Evolutionary conservation across 2,329 filamentous ascomycete genomes (phyloP).

Genomic region (Dendrostoma leiphaemia): DNA sequence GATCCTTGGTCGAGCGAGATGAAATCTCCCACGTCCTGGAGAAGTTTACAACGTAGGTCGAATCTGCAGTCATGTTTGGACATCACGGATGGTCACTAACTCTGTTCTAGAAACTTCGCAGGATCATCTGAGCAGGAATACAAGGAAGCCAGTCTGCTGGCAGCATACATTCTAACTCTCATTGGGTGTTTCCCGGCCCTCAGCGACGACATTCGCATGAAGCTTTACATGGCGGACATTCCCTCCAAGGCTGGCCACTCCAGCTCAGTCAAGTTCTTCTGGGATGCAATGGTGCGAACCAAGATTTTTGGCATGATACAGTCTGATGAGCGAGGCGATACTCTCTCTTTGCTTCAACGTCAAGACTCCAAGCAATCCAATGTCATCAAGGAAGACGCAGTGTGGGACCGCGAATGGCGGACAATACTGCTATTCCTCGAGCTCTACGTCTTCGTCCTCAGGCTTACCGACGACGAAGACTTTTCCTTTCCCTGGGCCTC

Average conservation of each 20-base stretch:
- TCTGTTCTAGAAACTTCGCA: slow-evolving; percentile 25
- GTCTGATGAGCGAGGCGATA: slow-evolving; percentile 26
- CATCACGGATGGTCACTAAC: background rate
- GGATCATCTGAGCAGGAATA: slow-evolving; percentile 35
- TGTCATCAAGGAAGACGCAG: slow-evolving; percentile 24
- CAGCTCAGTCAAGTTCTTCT: slow-evolving; percentile 80
- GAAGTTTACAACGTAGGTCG: slow-evolving; percentile 37
- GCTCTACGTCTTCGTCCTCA: slow-evolving; percentile 87
- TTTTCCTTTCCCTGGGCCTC: slow-evolving; percentile 67
- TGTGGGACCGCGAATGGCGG: slow-evolving; percentile 73
- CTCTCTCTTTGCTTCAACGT: slow-evolving; percentile 28
- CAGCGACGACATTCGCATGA: slow-evolving; percentile 91
- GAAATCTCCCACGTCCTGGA: slow-evolving; percentile 65
- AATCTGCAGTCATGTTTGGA: slow-evolving; percentile 2
- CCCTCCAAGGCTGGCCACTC: slow-evolving; percentile 39
- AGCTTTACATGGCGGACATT: slow-evolving; percentile 77
- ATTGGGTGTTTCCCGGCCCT: slow-evolving; percentile 79
- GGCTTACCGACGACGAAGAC: slow-evolving; percentile 94
- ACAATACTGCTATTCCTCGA: slow-evolving; percentile 89
- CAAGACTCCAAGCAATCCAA: slow-evolving; percentile 16
- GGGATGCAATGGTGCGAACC: slow-evolving; percentile 59
- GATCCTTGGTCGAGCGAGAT: slow-evolving; percentile 70
- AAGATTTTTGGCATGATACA: slow-evolving; percentile 35
- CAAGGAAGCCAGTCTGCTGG: slow-evolving; percentile 69
- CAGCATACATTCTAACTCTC: slow-evolving; percentile 83